Conservation (phyloP, 352 stramenopile genomes). For the Globisporangium paddicum region DNA sequence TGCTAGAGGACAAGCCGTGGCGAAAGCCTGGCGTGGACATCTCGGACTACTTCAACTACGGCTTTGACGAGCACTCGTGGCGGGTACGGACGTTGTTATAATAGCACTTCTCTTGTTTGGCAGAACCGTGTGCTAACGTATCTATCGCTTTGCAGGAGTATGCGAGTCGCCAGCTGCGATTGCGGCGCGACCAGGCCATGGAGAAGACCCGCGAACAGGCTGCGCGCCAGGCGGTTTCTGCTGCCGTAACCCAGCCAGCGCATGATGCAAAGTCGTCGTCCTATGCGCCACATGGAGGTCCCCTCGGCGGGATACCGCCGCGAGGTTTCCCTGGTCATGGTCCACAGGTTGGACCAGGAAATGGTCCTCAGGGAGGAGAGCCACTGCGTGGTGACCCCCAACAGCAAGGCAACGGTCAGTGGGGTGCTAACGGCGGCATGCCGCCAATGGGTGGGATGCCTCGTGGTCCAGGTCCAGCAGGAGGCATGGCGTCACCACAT, state of each 20-base stretch:
- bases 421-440: conserved; percentile 2
- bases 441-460: conserved; percentile 14
- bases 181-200: conserved; percentile 63
- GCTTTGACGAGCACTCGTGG: conserved; percentile 89
- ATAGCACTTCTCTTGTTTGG: too few species aligned
- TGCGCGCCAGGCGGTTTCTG: conserved; percentile 63
- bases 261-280: conserved; percentile 17
- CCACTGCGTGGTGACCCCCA: not conserved
- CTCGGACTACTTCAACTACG: conserved; percentile 94
- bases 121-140: not conserved
- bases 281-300: conserved; percentile 1
- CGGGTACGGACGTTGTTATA: conserved; percentile 25
- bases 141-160: conserved; percentile 57
- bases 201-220: conserved; percentile 80
- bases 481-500: conserved; percentile 5
- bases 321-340: conserved; percentile 7
- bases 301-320: conserved; percentile 25
- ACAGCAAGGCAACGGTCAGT: conserved; percentile 16
- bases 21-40: conserved; percentile 89
- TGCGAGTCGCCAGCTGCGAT: conserved; percentile 62
- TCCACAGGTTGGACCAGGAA: conserved; percentile 2
- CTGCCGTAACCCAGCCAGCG: conserved; percentile 36
- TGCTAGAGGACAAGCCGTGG: conserved; percentile 90
- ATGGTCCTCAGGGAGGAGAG: not conserved
- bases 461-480: conserved; percentile 11